These are phyloP conservation scores for Penicillium nordicum DNA, from an alignment of 2,329 filamentous ascomycete genomes.

Conservation along the genomic window DNA sequence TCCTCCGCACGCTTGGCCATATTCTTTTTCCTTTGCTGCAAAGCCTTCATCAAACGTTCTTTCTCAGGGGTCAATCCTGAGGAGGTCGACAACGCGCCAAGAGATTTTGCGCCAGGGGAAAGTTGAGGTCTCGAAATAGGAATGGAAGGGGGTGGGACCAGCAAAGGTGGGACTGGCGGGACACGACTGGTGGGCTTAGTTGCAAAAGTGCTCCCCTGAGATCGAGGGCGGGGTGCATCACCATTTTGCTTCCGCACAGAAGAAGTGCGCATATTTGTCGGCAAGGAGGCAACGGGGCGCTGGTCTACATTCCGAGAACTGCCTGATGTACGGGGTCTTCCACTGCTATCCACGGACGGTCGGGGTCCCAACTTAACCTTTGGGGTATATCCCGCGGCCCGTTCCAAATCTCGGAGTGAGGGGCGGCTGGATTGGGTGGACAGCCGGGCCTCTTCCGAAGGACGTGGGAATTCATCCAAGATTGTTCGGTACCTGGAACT, in stretches of 20 bases:
- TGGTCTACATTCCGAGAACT: conserved; percentile 48
- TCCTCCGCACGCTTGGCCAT: conserved; percentile 45
- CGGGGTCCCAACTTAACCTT: conserved; percentile 89
- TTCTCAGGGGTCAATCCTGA: conserved; percentile 79
- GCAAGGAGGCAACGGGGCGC: conserved; percentile 73
- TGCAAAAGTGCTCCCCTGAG: conserved; percentile 39
- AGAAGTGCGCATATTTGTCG: conserved; percentile 71
- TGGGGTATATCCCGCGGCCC: conserved; percentile 39
- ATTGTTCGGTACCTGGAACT: conserved; percentile 27
- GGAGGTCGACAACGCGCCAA: conserved; percentile 46
- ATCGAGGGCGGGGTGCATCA: conserved; percentile 42
- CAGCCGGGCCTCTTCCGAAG: conserved; percentile 35
- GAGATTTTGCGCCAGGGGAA: conserved; percentile 42
- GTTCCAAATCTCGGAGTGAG: conserved; percentile 45
- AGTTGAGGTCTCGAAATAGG: conserved; percentile 33
- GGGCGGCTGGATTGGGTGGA: conserved; percentile 44
- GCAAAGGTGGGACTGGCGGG: conserved; percentile 39
- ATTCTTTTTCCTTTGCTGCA: conserved; percentile 84
- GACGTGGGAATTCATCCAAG: conserved; percentile 36
- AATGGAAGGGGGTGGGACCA: conserved; percentile 39
- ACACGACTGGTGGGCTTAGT: conserved; percentile 28
- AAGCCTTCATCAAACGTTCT: conserved; percentile 85
- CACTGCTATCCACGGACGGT: conserved; percentile 63
- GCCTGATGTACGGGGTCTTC: conserved; percentile 59
- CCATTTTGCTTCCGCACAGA: conserved; percentile 49